A percentile compares a stretch with the other conserved stretches of the same genome.
These are phyloP conservation scores for Blastomyces percursus DNA, from an alignment of 2,329 filamentous ascomycete species.

Conservation along the genomic window DNA sequence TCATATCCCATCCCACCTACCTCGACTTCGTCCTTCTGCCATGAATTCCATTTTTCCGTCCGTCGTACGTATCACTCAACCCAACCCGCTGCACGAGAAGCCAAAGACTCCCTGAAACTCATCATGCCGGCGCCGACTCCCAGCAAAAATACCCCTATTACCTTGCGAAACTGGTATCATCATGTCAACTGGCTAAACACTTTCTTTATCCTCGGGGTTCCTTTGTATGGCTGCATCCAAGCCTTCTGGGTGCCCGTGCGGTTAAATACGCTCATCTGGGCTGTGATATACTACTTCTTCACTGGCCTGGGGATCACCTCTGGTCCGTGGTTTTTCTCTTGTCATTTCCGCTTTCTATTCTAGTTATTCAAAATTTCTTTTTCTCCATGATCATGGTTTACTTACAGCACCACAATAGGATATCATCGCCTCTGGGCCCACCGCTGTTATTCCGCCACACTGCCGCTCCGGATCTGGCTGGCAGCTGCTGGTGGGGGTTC, in stretches of 20 bases:
- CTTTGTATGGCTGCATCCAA: constrained; percentile 58
- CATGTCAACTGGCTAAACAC: constrained; percentile 92
- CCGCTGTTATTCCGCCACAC: constrained; percentile 64
- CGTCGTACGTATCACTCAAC: neutral
- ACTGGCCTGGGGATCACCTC: constrained; percentile 69
- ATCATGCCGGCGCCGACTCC: constrained; percentile 22
- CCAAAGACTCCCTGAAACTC: neutral
- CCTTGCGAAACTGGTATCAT: constrained; percentile 73
- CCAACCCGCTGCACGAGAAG: neutral
- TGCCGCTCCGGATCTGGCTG: constrained; percentile 68
- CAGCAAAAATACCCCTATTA: constrained; percentile 72
- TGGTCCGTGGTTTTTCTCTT: constrained; percentile 39
- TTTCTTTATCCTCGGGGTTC: constrained; percentile 62
- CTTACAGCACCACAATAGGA: constrained; percentile 32
- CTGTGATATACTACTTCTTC: constrained; percentile 71
- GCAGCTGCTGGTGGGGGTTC: constrained; percentile 70
- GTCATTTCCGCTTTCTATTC: neutral
- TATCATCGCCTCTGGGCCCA: constrained; percentile 78
- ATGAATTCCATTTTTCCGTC: neutral
- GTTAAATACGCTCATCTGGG: constrained; percentile 57
- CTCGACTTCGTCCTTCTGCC: neutral
- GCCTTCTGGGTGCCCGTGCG: constrained; percentile 62
- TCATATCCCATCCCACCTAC: neutral
- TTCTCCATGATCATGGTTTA: neutral
- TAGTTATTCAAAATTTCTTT: no score